Evolutionary conservation across 2,329 filamentous ascomycete genomes (phyloP).

Genomic region (Pseudonectria foliicola): DNA sequence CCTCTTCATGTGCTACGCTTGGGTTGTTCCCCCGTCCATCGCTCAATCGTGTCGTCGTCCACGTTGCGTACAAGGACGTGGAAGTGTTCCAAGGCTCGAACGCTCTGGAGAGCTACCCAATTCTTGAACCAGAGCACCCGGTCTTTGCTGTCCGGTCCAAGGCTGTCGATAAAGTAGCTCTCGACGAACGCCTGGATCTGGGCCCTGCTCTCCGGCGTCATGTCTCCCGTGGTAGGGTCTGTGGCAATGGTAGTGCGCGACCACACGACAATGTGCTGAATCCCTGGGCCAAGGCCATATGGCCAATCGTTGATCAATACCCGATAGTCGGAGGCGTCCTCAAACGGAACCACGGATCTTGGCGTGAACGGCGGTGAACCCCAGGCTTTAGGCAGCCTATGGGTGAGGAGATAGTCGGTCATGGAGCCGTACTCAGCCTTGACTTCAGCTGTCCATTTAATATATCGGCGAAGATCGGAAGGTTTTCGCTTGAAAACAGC

Average conservation of each 20-base stretch:
- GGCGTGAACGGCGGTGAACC: conserved; percentile 49
- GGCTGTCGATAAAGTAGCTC: conserved; percentile 56
- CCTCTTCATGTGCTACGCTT: conserved; percentile 23
- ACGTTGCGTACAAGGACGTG: conserved; percentile 63
- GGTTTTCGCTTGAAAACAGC: conserved; percentile 72
- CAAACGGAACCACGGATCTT: conserved; percentile 43
- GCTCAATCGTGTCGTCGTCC: conserved; percentile 42
- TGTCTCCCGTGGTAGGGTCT: conserved; percentile 61
- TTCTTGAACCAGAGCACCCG: conserved; percentile 86
- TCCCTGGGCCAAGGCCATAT: conserved; percentile 62
- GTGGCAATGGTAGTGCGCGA: conserved; percentile 74
- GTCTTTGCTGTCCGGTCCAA: conserved; percentile 42
- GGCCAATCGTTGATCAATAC: conserved; percentile 91
- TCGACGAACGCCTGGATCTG: conserved; percentile 64
- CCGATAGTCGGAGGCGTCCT: conserved; percentile 51
- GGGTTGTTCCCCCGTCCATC: conserved; percentile 45
- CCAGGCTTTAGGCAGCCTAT: conserved; percentile 65
- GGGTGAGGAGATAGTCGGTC: conserved; percentile 66
- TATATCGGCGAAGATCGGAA: conserved; percentile 72
- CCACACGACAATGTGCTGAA: conserved; percentile 87
- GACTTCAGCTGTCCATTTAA: conserved; percentile 65
- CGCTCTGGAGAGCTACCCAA: conserved; percentile 81
- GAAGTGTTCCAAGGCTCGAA: conserved; percentile 81
- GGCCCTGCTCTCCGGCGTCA: conserved; percentile 59
- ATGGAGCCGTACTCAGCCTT: conserved; percentile 71